Evolutionary conservation across 345 rosid species (phyloP).

Genomic region (Eucalyptus paniculata): DNA sequence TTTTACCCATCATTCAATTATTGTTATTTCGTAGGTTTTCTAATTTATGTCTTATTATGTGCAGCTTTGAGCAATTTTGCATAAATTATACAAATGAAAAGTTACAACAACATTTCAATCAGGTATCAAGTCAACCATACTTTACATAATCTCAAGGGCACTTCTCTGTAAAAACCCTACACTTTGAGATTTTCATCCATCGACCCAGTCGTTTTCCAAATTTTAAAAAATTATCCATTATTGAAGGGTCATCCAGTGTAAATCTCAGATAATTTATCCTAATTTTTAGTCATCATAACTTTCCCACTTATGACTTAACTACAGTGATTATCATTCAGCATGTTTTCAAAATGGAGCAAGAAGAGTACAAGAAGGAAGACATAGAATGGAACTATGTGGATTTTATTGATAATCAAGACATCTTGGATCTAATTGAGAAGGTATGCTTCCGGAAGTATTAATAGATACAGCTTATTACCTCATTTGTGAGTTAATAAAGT

Average conservation of each 20-base stretch:
- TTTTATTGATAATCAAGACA: constrained; percentile 85
- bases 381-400: constrained; percentile 87
- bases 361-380: constrained; percentile 56
- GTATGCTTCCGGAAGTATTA: constrained; percentile 4
- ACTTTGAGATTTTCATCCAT: background rate
- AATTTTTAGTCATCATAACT: background rate
- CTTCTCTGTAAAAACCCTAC: background rate
- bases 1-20: background rate
- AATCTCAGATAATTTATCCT: background rate
- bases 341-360: constrained; percentile 90
- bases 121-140: constrained; percentile 37
- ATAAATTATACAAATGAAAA: constrained; percentile 89
- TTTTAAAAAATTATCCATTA: constrained; percentile 4
- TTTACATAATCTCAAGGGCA: background rate
- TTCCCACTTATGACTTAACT: constrained; percentile 10
- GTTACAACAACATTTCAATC: constrained; percentile 98
- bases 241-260: background rate
- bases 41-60: background rate
- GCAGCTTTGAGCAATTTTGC: constrained; percentile 94
- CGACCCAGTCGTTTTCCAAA: background rate
- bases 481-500: background rate
- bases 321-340: constrained; percentile 34
- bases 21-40: background rate
- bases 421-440: constrained; percentile 88
- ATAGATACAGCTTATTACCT: background rate